Evolutionary conservation across 1,139 yeast genomes (phyloP).

Genomic region (Sugiyamaella japonica): DNA sequence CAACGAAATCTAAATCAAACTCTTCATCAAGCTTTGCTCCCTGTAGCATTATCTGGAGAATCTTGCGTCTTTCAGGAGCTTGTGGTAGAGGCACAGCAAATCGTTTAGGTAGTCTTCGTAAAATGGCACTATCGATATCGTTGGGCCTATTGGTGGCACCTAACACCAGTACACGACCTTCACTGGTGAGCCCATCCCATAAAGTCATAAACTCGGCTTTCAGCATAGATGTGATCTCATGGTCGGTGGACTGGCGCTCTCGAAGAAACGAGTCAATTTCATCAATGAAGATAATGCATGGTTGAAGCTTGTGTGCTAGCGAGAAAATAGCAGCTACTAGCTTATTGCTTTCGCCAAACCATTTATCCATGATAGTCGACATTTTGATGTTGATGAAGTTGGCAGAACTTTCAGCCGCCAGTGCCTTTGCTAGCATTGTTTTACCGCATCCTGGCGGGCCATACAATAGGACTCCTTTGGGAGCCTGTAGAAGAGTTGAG

Average conservation of each 20-base stretch:
- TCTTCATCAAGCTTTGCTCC: slow-evolving; percentile 56
- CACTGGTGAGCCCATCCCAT: slow-evolving; percentile 87
- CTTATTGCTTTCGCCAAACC: slow-evolving; percentile 97
- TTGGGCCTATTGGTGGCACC: slow-evolving; percentile 95
- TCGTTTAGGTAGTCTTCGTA: slow-evolving; percentile 90
- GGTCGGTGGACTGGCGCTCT: slow-evolving; percentile 82
- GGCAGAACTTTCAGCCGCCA: slow-evolving; percentile 91
- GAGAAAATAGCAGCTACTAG: slow-evolving; percentile 92
- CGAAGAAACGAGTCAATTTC: slow-evolving; percentile 94
- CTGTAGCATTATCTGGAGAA: slow-evolving; percentile 62
- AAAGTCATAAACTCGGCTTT: slow-evolving; percentile 97
- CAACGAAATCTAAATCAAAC: slow-evolving; percentile 64
- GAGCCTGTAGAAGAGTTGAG: slow-evolving; percentile 69
- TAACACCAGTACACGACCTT: slow-evolving; percentile 79
- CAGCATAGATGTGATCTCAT: slow-evolving; percentile 92
- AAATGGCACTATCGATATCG: slow-evolving; percentile 89
- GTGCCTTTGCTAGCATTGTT: slow-evolving; percentile 95
- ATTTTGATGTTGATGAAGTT: slow-evolving; percentile 87
- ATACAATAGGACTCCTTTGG: slow-evolving; percentile 87
- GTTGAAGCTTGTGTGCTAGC: slow-evolving; percentile 84
- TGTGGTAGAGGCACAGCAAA: slow-evolving; percentile 79
- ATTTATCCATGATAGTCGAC: slow-evolving; percentile 95
- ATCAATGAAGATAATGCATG: slow-evolving; percentile 93
- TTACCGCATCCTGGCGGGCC: slow-evolving; percentile 99
- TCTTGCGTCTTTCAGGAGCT: slow-evolving; percentile 64